Base-by-base conservation (phyloP, 1,284 basidiomycete species). In the Fomitopsis palustris region DNA sequence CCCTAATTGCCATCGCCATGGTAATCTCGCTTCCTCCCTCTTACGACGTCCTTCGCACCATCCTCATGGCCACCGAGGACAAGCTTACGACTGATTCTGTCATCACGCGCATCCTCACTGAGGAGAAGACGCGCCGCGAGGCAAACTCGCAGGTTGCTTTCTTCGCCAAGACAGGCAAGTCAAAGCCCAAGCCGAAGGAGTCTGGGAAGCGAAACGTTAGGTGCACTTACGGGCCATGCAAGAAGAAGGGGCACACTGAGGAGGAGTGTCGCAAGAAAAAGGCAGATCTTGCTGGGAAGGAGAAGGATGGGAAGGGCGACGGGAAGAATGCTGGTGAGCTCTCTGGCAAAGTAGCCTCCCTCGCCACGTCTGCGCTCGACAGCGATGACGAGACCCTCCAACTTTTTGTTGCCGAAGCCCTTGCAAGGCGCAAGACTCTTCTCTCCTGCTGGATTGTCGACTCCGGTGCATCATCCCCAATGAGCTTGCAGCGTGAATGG, bases 11-110 rank as follows among this genome's bases (percentile, higher is more conserved):
- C 6, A 33, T 33, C 2, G 31, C 31, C 31, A 33, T 69, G 52
- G 55, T 65, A 16, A 61, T 63, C 33, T 64, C 64, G 4, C 61
- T 69, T 14, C 67, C 66, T 1, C 33, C 64, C 1, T 66, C 62
- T n/a, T 66, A 66, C 53, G 54, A 52, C 14, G 65, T 59, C 0
- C 67, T 67, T 27, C 57, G 57, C 29, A 65, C 61, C 14, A 64
- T 64, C 61, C 63, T 67, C 41, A 58, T 62, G 56, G 55, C 60
- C 17, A 38, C 55, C 31, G 53, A 58, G 12, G 38, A 60, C 41
- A 57, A 49, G 45, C 56, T 64, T 3, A 39, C 58, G 6, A 61
- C 58, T 14, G 53, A 64, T 19, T 55, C 55, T 1, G 57, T 67
- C 35, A 45, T 61, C 8, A 27, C 47, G 1, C 54, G 63, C 27